phyloP scores from a whole-genome alignment of 2,329 filamentous ascomycete genomes.

The Pleoardoris graminearum region DNA sequence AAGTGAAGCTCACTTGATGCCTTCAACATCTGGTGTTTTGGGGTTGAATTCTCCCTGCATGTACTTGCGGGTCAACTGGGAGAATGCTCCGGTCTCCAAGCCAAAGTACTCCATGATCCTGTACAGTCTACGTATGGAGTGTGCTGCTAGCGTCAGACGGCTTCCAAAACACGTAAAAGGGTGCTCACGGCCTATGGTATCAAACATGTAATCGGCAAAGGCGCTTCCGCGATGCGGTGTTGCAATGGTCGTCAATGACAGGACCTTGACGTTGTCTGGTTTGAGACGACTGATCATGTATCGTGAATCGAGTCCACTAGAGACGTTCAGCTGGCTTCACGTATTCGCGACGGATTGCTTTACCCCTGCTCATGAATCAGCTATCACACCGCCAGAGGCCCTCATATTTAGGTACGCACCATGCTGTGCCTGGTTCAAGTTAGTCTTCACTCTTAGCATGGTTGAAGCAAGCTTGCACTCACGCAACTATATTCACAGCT shows the following conservation, averaged over 20 bases:
- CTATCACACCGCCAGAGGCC: background rate
- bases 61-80: slow-evolving; percentile 63
- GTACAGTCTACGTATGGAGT: slow-evolving; percentile 59
- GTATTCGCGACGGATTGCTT: slow-evolving; percentile 6
- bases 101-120: slow-evolving; percentile 58
- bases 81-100: slow-evolving; percentile 63
- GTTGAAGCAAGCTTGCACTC: slow-evolving; percentile 31
- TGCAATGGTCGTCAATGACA: slow-evolving; percentile 67
- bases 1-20: slow-evolving; percentile 49
- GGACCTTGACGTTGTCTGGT: slow-evolving; percentile 71
- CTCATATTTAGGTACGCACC: slow-evolving; percentile 28
- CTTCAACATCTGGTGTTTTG: slow-evolving; percentile 58
- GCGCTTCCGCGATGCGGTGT: slow-evolving; percentile 64
- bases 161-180: slow-evolving; percentile 20
- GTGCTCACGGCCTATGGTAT: slow-evolving; percentile 58
- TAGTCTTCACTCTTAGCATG: slow-evolving; percentile 10
- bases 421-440: slow-evolving; percentile 57
- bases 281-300: slow-evolving; percentile 65
- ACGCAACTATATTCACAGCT: slow-evolving; percentile 68
- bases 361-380: slow-evolving; percentile 45
- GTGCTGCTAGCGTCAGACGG: slow-evolving; percentile 34
- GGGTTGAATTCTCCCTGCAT: slow-evolving; percentile 64
- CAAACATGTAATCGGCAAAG: slow-evolving; percentile 65
- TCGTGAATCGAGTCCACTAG: slow-evolving; percentile 63
- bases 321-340: slow-evolving; percentile 20